phyloP scores from a whole-genome alignment of 2,329 filamentous ascomycete genomes.

The Rhexocercosporidium sp. region DNA sequence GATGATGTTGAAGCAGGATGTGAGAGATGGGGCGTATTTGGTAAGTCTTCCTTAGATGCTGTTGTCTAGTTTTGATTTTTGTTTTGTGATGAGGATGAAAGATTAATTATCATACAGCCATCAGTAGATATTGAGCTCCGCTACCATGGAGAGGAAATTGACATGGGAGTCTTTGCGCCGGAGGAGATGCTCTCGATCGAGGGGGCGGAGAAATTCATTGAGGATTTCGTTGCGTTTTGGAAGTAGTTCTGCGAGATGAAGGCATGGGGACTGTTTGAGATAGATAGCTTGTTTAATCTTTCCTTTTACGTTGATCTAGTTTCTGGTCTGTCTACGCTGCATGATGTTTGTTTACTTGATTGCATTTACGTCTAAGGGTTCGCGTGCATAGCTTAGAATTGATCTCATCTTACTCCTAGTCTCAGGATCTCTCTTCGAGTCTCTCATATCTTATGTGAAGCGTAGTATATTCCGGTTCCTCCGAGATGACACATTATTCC shows the following conservation, averaged over 20 bases:
- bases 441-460: no score
- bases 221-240: slow-evolving; percentile 24
- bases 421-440: no score
- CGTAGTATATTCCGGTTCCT: no score
- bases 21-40: slow-evolving; percentile 29
- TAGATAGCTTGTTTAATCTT: background rate
- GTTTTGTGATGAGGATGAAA: no score
- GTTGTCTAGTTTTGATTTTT: background rate
- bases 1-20: background rate
- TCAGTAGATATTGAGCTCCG: slow-evolving; percentile 42
- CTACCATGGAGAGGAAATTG: slow-evolving; percentile 32
- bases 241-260: background rate
- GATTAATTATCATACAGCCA: slow-evolving; percentile 30
- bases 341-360: background rate
- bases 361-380: background rate
- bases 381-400: background rate
- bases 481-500: no score
- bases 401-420: background rate
- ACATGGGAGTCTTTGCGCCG: slow-evolving; percentile 41
- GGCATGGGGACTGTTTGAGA: background rate
- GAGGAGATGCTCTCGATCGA: slow-evolving; percentile 29
- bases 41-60: slow-evolving; percentile 25
- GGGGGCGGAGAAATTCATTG: slow-evolving; percentile 33
- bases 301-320: no score
- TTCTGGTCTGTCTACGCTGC: background rate